Evolutionary conservation across 352 stramenopile genomes (phyloP).

Genomic region (Globisporangium sylvaticum): DNA sequence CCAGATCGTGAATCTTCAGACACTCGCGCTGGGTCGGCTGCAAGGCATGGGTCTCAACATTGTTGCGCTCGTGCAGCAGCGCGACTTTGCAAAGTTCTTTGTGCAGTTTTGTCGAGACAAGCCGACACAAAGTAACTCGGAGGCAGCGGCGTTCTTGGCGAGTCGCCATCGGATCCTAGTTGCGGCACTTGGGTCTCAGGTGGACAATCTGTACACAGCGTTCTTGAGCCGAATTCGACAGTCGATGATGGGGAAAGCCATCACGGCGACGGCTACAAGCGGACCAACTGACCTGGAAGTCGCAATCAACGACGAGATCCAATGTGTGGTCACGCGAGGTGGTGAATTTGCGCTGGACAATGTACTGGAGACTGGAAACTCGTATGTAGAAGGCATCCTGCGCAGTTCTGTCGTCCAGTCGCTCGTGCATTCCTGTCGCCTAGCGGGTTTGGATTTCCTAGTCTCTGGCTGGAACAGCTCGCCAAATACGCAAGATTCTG

Average conservation of each 20-base stretch:
- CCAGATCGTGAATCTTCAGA: conserved; percentile 55
- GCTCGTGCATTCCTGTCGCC: conserved; percentile 40
- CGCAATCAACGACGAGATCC: conserved; percentile 47
- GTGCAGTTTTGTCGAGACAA: conserved; percentile 39
- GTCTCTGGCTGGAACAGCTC: conserved; percentile 37
- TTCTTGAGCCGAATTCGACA: conserved; percentile 38
- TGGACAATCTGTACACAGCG: conserved; percentile 41
- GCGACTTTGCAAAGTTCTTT: conserved; percentile 44
- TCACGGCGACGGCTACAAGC: not conserved
- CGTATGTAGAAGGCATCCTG: conserved; percentile 32
- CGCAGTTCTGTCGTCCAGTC: conserved; percentile 39
- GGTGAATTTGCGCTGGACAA: conserved; percentile 35
- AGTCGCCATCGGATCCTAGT: conserved; percentile 34
- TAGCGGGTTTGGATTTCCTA: conserved; percentile 59
- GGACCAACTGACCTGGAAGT: conserved; percentile 35
- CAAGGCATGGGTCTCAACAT: conserved; percentile 50
- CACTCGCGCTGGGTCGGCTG: conserved; percentile 41
- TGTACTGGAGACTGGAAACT: conserved; percentile 40
- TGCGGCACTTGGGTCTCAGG: conserved; percentile 32
- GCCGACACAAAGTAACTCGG: conserved; percentile 16
- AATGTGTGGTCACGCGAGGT: conserved; percentile 28
- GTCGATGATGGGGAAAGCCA: conserved; percentile 23
- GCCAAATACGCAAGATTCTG: not conserved
- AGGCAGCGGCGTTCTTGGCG: conserved; percentile 38
- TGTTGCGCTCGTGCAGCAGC: conserved; percentile 54